These are phyloP conservation scores for Colletotrichum sojae DNA, from an alignment of 2,329 filamentous ascomycete genomes.

Conservation along the genomic window DNA sequence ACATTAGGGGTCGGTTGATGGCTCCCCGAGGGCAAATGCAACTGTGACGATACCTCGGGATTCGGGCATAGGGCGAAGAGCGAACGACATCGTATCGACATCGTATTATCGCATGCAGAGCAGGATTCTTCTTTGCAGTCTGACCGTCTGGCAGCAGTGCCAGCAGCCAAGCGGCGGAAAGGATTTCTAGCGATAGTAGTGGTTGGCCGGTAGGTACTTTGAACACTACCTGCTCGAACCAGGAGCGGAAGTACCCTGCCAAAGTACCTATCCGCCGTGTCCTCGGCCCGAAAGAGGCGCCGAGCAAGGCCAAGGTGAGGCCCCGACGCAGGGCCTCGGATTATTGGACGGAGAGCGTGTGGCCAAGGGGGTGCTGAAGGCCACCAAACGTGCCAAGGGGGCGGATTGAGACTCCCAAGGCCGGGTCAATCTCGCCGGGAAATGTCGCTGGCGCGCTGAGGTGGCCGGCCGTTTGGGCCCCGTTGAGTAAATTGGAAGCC, in stretches of 20 bases:
- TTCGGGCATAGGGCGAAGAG: too few species aligned
- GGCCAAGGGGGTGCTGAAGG: slow-evolving; percentile 19
- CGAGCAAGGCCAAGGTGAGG: slow-evolving; percentile 27
- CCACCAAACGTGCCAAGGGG: slow-evolving; percentile 29
- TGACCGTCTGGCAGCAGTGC: slow-evolving; percentile 7
- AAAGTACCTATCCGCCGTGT: not conserved
- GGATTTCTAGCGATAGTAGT: not conserved
- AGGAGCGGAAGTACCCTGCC: not conserved
- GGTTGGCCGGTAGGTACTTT: not conserved
- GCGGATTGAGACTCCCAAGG: slow-evolving; percentile 20
- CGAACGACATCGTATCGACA: not conserved
- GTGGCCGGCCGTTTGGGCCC: not conserved
- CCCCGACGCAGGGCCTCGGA: slow-evolving; percentile 18
- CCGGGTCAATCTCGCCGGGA: slow-evolving; percentile 22
- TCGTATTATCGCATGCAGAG: too few species aligned
- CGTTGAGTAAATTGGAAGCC: too few species aligned
- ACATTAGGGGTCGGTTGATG: slow-evolving; percentile 4
- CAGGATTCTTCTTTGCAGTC: not conserved
- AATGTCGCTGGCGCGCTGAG: slow-evolving; percentile 5
- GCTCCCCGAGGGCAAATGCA: not conserved
- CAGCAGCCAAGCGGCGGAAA: slow-evolving; percentile 25
- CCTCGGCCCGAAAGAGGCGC: not conserved
- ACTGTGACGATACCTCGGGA: not conserved
- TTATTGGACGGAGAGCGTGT: slow-evolving; percentile 19
- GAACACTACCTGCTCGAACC: not conserved